phyloP scores from a whole-genome alignment of 441 rosid species.

The Corymbia calophylla region DNA sequence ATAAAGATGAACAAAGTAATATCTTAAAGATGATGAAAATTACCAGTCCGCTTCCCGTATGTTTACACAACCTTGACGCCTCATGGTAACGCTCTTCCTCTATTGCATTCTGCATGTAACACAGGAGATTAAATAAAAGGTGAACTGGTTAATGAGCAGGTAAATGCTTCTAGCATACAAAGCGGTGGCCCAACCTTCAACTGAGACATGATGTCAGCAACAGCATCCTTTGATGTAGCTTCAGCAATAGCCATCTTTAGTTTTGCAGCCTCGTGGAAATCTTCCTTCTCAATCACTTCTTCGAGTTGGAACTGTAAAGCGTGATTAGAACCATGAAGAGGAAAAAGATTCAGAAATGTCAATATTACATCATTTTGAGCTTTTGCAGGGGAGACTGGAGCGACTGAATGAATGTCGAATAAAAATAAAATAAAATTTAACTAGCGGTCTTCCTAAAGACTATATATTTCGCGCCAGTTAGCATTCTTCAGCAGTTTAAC shows the following conservation, averaged over 20 bases:
- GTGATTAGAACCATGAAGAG: not conserved
- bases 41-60: conserved; percentile 95
- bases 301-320: conserved; percentile 73
- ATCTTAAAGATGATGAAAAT: not conserved
- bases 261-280: conserved; percentile 78
- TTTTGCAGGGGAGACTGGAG: not conserved
- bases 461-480: not conserved
- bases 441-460: not conserved
- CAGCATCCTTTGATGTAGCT: conserved; percentile 57
- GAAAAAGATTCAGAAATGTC: not conserved
- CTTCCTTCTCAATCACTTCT: conserved; percentile 84
- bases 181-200: conserved; percentile 44
- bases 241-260: conserved; percentile 67
- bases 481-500: not conserved
- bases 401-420: not conserved
- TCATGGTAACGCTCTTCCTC: conserved; percentile 81
- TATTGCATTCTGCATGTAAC: conserved; percentile 50
- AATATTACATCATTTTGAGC: not conserved
- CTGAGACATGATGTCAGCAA: conserved; percentile 71
- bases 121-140: conserved; percentile 5
- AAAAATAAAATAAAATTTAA: not conserved
- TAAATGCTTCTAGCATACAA: not conserved
- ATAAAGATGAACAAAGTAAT: not conserved
- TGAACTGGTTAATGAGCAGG: not conserved
- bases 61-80: conserved; percentile 69